These are phyloP conservation scores for Haberlea rhodopensis DNA, from an alignment of 257 asterid species.

Conservation along the genomic window DNA sequence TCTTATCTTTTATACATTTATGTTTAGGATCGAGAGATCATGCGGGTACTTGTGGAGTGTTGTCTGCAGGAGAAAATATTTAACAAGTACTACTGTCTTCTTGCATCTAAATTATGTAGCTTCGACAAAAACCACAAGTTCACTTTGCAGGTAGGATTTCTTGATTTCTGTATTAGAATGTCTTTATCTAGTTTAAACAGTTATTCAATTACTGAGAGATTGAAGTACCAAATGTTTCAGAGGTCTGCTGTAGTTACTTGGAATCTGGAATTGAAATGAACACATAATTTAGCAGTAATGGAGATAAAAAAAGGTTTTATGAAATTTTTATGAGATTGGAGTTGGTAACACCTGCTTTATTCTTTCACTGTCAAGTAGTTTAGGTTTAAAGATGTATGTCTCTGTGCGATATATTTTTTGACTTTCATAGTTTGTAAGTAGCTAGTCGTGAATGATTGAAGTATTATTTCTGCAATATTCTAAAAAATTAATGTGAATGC, in stretches of 20 bases:
- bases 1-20: constrained; percentile 22
- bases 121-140: constrained; percentile 89
- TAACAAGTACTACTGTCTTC: constrained; percentile 82
- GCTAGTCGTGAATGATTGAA: neutral
- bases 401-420: neutral
- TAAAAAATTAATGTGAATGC: neutral
- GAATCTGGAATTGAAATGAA: neutral
- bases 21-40: constrained; percentile 88
- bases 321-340: neutral
- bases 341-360: neutral
- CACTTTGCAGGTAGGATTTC: constrained; percentile 74
- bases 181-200: neutral
- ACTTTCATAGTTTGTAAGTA: neutral
- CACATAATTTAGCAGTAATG: neutral
- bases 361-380: too few relatives aligned
- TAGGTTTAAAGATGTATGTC: neutral
- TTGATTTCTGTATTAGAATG: constrained; percentile 3
- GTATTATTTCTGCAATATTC: neutral
- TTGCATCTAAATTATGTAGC: constrained; percentile 83
- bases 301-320: neutral
- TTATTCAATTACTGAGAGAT: neutral
- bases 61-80: constrained; percentile 91
- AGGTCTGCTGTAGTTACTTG: neutral
- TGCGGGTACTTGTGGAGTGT: constrained; percentile 87
- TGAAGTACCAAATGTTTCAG: neutral